A percentile compares a stretch with the other conserved stretches of the same genome.
These are phyloP conservation scores for Homolaphlyctis polyrhiza DNA, from an alignment of 371 early-diverging fungal genomes.

Conservation along the genomic window DNA sequence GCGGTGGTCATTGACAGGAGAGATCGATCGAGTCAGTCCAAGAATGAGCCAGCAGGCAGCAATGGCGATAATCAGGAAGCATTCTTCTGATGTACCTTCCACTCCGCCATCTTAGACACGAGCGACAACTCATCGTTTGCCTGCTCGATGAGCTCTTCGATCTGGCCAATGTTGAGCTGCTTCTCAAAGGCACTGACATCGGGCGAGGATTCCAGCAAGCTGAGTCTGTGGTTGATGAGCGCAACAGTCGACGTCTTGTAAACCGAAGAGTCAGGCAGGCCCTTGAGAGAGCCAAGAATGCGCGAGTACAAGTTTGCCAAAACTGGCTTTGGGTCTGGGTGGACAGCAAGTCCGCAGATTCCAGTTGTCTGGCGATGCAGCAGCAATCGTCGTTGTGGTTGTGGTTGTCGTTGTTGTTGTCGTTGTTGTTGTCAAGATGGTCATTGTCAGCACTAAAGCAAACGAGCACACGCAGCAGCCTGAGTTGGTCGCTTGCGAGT, in stretches of 20 bases:
- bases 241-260: conserved; percentile 82
- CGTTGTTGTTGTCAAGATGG: too few species aligned
- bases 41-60: not conserved
- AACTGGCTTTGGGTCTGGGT: conserved; percentile 81
- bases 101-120: conserved; percentile 76
- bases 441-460: too few species aligned
- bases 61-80: not conserved
- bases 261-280: conserved; percentile 68
- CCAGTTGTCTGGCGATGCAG: conserved; percentile 60
- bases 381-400: too few species aligned
- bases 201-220: conserved; percentile 66
- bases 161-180: conserved; percentile 72
- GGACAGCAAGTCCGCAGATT: conserved; percentile 78
- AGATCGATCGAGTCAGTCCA: not conserved
- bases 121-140: conserved; percentile 77
- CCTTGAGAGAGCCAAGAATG: conserved; percentile 24
- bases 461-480: too few species aligned
- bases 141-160: conserved; percentile 85
- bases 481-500: too few species aligned
- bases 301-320: conserved; percentile 57
- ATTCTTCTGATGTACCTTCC: conserved; percentile 62
- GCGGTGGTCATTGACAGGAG: not conserved
- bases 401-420: too few species aligned
- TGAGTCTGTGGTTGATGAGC: conserved; percentile 68
- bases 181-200: conserved; percentile 71